phyloP scores from a whole-genome alignment of 1,284 basidiomycete species.

The Heterobasidion occidentale region DNA sequence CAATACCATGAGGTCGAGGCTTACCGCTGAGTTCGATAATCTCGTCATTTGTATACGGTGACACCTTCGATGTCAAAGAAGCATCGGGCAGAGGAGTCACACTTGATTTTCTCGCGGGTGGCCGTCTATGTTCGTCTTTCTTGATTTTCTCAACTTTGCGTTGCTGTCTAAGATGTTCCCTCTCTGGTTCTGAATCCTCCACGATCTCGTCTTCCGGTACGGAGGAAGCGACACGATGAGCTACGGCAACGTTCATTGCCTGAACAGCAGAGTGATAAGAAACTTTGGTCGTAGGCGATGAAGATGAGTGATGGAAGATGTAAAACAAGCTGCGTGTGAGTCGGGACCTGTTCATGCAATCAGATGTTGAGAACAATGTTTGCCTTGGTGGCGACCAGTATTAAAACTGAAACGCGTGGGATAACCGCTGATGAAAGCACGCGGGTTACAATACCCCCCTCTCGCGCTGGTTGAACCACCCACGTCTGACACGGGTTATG shows the following conservation, averaged over 20 bases:
- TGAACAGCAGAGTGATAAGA: not conserved
- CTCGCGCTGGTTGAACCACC: too few species aligned
- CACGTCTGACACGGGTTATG: too few species aligned
- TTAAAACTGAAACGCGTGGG: not conserved
- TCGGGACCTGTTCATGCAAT: too few species aligned
- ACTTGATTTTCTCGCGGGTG: too few species aligned
- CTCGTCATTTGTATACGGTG: not conserved
- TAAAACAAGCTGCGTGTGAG: not conserved
- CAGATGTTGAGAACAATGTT: too few species aligned
- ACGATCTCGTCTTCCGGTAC: constrained; percentile 30
- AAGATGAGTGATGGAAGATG: not conserved
- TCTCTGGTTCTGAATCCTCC: constrained; percentile 64
- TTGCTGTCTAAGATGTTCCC: constrained; percentile 34
- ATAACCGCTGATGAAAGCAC: too few species aligned
- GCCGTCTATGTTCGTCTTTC: constrained; percentile 4
- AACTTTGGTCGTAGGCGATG: not conserved
- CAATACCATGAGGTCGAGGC: not conserved
- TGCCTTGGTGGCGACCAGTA: too few species aligned
- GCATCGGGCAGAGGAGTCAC: not conserved
- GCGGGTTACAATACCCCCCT: too few species aligned
- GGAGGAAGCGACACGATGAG: not conserved
- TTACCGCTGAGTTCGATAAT: constrained; percentile 6
- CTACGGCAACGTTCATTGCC: not conserved
- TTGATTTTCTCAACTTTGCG: constrained; percentile 13
- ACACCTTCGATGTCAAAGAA: not conserved